Percentiles rank a stretch among this genome's conserved stretches.
These are phyloP conservation scores for Diaporthe eres DNA, from an alignment of 2,329 filamentous ascomycete species.

Conservation along the genomic window DNA sequence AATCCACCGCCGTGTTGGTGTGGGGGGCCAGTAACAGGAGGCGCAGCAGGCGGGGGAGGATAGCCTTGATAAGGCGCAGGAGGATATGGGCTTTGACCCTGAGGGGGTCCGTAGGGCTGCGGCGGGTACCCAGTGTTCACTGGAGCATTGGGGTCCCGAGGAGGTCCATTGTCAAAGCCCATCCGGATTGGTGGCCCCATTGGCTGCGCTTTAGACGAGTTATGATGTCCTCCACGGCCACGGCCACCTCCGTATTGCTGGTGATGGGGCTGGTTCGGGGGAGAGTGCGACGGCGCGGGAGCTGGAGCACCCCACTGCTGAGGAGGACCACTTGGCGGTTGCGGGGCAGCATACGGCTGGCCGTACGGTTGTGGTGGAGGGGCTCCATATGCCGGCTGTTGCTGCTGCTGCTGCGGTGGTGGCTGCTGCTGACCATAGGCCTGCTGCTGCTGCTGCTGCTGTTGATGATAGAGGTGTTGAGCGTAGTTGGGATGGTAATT, in stretches of 20 bases:
- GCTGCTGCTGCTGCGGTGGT: conserved; percentile 52
- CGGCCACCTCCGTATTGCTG: conserved; percentile 60
- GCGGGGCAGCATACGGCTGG: conserved; percentile 50
- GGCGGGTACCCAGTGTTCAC: conserved; percentile 59
- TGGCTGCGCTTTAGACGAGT: conserved; percentile 54
- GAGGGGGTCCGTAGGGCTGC: conserved; percentile 50
- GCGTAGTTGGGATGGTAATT: conserved; percentile 74
- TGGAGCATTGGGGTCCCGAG: conserved; percentile 60
- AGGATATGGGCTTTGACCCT: conserved; percentile 45
- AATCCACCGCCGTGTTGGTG: conserved; percentile 50
- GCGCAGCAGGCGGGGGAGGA: conserved; percentile 52
- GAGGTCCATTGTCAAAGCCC: conserved; percentile 61
- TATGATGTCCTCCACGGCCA: conserved; percentile 56
- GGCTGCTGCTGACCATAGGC: conserved; percentile 56
- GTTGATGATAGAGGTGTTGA: conserved; percentile 64
- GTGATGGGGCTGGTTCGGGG: conserved; percentile 51
- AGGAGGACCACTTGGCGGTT: conserved; percentile 51
- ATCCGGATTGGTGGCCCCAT: conserved; percentile 70
- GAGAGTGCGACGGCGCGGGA: conserved; percentile 49
- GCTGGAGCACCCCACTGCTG: conserved; percentile 58
- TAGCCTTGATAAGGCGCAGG: conserved; percentile 55
- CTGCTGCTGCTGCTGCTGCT: conserved; percentile 52
- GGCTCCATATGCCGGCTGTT: conserved; percentile 47
- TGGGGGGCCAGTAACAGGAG: conserved; percentile 47
- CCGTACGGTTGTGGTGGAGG: conserved; percentile 51